Base-by-base conservation (phyloP, 495 filamentous ascomycete species). In the Neurospora sp. region DNA sequence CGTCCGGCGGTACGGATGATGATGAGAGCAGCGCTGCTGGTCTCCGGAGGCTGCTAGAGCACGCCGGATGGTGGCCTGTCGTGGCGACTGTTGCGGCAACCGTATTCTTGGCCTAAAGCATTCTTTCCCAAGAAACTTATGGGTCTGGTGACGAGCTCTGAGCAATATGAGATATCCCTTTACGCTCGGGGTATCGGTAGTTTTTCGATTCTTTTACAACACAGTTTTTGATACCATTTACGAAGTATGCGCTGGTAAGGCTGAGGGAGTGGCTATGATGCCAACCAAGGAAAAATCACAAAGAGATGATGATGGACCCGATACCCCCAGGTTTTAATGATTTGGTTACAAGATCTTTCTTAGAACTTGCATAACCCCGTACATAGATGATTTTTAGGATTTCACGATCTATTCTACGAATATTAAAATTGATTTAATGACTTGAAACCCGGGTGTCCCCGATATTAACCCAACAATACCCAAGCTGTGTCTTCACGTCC, bases 21-120 rank as follows among this genome's bases (percentile, higher is more conserved):
- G 75, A 78, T 71, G 75, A 80, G 11, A 84, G 78, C 18, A 84
- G 78, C 38, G 79, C 74, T 16, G 81, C 77, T 46, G 82, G 81
- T 39, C 73, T 84, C 39, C 73, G 79, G 69, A 75, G 73, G 31
- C 62, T 89, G 71, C 75, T 85, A 14, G 78, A 87, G 70, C 78
- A 83, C 10, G 84, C 83, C 38, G 91, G 91, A 37, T 92, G 89
- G 80, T 92, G 88, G 89, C 84, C 84, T 9, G 78, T 82, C 1
- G 80, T 88, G 35, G 87, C 89, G 70, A 86, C 87, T 38, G 88
- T 85, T 40, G 72, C 89, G 8, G 88, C 90, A 23, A 82, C 85
- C 12, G 86, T 90, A 10, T 89, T 83, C 40, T 23, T 83, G 4
- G 70, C 74, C 31, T 85, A 80, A 80, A 80, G 69, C 27, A 9